Evolutionary conservation across 768 basidiomycete genomes (phyloP), one percentile per base, ranked within the genome.

Genomic region (Amylocystis lapponica): DNA sequence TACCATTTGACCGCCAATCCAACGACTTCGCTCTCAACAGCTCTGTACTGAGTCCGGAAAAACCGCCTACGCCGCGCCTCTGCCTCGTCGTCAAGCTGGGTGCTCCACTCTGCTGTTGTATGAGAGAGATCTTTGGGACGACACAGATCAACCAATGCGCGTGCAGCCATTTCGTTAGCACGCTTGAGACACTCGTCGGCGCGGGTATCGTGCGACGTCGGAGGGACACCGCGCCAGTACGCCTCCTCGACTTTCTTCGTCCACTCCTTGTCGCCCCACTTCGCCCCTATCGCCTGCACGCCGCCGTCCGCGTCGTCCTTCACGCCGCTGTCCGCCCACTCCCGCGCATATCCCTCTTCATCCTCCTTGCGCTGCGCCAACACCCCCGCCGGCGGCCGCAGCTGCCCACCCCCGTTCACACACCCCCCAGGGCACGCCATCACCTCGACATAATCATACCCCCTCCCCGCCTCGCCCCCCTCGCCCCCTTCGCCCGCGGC

Each of bases 351-450:
- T 8, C 85, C 86, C 60, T 90, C 88, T 41, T 67, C 78, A 56
- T 91, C 75, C 37, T 44, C 39, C 43, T 34, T 47, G 30, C 20
- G 23, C 41, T 43, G 32, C 12, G 39, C 7, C n/a, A n/a, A n/a
- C n/a, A n/a, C n/a, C 27, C 35, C 27, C 22, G 38, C 53, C n/a
- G 44, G 42, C 30, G 58, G 57, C 32, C 59, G 60, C 21, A 85
- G 62, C 68, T 98, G 96, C 5, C 96, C 96, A 17, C 95, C 96
- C 7, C 96, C 96, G 60, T 97, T 97, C 31, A 96, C 90, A 62
- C 96, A 98, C 14, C 96, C 96, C 0, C 86, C 83, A 0, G 96
- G 96, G 68, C 96, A 99, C 26, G 96, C 96, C 96, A 99, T 98
- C 49, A 99, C 92, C 59, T 96, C 93, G 30, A 95, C 83, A 62